Base-by-base conservation (phyloP, 2,329 filamentous ascomycete species). In the Acephala macrosclerotiorum region DNA sequence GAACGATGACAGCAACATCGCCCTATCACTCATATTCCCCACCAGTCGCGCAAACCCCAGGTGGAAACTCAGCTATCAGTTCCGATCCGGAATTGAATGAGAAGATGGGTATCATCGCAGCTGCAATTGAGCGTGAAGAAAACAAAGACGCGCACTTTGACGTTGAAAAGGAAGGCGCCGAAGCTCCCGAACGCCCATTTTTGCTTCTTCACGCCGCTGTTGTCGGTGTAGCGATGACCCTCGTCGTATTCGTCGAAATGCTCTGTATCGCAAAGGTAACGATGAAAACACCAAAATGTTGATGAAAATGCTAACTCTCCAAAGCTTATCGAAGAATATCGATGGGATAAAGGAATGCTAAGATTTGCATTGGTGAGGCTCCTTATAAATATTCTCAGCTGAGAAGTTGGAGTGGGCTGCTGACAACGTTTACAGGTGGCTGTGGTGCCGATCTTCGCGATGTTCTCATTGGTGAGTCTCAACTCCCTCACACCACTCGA, bases 401-500 rank as follows among this genome's bases (percentile, higher is more conserved):
- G 20, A 25, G 20, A 20, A 22, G 45, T n/a, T 18, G 40, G 18
- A 18, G 40, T 42, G 14, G 51, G 16, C 47, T 42, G 63, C 61
- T 63, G 40, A 63, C 29, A 22, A 22, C 29, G 9, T 22, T 49
- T 33, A 11, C 58, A 65, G 63, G 63, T 70, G 22, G 63, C 63
- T 3, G 63, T 60, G n/a, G 61, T 70, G 25, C 68, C 68, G 6
- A 60, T 70, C 36, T 70, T 70, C 49, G 58, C 66, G 20, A 36
- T 45, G n/a, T 70, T 70, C 40, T 83, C 83, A 49, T 61, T 70
- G 51, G 51, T 55, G 16, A 22, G 51, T 35, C 25, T 1, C 26
- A 33, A 33, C 5, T 55, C 25, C 33, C 8, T 16, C 33, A 33
- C 26, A 33, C 47, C 40, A 45, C 25, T n/a, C 25, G 22, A 40